Base-by-base conservation (phyloP, 1,284 basidiomycete species). In the Fomitopsis schrenkii region DNA sequence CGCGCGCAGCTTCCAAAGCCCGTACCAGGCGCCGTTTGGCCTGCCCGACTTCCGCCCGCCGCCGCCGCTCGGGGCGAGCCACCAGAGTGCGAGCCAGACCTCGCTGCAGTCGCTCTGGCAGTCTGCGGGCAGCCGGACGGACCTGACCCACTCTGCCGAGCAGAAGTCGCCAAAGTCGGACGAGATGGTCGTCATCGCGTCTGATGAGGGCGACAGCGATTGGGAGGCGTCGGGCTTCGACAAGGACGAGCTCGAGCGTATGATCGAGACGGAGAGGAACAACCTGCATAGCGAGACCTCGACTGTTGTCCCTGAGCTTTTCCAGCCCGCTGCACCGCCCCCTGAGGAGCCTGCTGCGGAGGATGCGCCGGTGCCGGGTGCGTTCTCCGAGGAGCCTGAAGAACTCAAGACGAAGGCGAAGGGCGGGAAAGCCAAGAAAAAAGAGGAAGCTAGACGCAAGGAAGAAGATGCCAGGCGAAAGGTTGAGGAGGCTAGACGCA, bases 201-300 rank as follows among this genome's bases (percentile, higher is more conserved):
- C 59, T 9, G 59, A 60, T 36, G 59, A 61, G 45, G 59, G 56
- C 26, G 59, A 61, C 46, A 61, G 59, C 38, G 59, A 61, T 6
- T 61, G 59, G 59, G 59, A 60, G 36, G 59, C 53, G 10, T 55
- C 59, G 14, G 59, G 46, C 15, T 59, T 59, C 59, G 59, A 59
- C 52, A 55, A 41, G 59, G 59, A 59, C 12, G 59, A 59, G 36
- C 35, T 59, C 12, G 59, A 59, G 38, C 3, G 19, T 10, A 55
- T 59, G 59, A 59, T 59, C 38, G 40, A 59, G 42, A 38, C 52
- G 8, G 59, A 50, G 35, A 55, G 55, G 52, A 50, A 30, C 26
- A 38, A 46, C 22, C 3, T 59, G 38, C 50, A 22, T 17, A 36
- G 30, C 41, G 36, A 38, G 19, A 22, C 22, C 45, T 30, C 42